These are phyloP conservation scores for Cordyceps javanica DNA, from an alignment of 2,329 filamentous ascomycete species.

Conservation along the genomic window DNA sequence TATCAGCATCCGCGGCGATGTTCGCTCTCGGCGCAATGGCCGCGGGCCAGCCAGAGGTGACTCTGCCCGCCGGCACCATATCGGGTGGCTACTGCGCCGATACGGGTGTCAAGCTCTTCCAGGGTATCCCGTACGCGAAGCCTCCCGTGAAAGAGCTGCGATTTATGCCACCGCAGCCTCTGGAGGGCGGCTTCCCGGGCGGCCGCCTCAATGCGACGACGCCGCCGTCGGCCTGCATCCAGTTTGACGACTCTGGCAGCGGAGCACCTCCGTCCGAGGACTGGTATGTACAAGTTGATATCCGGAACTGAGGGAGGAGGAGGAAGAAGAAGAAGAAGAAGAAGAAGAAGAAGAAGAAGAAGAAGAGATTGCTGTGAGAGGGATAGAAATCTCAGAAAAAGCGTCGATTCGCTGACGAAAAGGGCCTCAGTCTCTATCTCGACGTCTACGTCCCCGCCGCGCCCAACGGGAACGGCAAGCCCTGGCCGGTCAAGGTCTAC, in stretches of 20 bases:
- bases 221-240: conserved; percentile 13
- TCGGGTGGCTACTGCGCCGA: background rate
- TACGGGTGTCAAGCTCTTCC: conserved; percentile 11
- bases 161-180: conserved; percentile 15
- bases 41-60: too few relatives aligned
- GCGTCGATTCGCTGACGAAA: too few relatives aligned
- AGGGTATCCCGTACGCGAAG: conserved; percentile 18
- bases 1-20: too few relatives aligned
- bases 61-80: background rate
- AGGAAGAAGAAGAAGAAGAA: too few relatives aligned
- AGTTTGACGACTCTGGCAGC: conserved; percentile 9
- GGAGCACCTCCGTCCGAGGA: conserved; percentile 13
- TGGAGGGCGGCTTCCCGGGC: background rate
- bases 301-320: too few relatives aligned
- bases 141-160: conserved; percentile 14
- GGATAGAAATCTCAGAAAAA: too few relatives aligned
- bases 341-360: too few relatives aligned
- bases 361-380: too few relatives aligned
- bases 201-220: conserved; percentile 14
- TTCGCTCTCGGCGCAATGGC: too few relatives aligned
- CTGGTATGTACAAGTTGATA: conserved; percentile 9
- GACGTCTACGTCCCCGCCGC: conserved; percentile 17
- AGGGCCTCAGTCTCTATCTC: conserved; percentile 16
- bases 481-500: conserved; percentile 20
- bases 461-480: too few relatives aligned